Evolutionary conservation across 345 rosid genomes (phyloP), one percentile per base, ranked within the genome.

Genomic region (Isatis tinctoria): DNA sequence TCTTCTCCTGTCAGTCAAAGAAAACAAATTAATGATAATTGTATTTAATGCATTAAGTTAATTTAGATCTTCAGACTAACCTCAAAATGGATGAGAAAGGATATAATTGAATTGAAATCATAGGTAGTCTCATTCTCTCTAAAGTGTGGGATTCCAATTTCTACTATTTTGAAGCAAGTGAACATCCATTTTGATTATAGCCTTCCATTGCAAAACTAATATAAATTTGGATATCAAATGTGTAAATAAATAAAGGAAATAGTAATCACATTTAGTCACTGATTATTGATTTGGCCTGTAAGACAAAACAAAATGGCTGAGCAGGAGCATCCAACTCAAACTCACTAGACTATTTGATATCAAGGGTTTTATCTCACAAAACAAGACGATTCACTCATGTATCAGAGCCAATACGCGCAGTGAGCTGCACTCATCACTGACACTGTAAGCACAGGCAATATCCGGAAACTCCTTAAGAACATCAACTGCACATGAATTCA

Each of bases 1-100:
- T 45, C 41, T 45, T 59, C 43, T 45, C 47, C 8, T 36, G 36
- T 2, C 28, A 70, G 69, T 72, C 52, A 72, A 61, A 72, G 4
- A 11, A 33, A 36, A n/a, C n/a, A 47, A 41, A 9, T 27, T 28
- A 28, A 63, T 44, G 37, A 27, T 30, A 24, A 10, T 10, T 51
- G 5, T 51, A 24, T 51, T 51, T 24, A 10, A 49, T 22, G 7
- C 24, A 22, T 49, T 49, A 24, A 24, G 54, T 48, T 12, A 20
- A 20, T 49, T 8, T 10, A 11, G n/a, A 49, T 49, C 28, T 20
- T 20, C 6, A 49, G 56, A 49, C n/a, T 48, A 49, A 22, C 30
- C n/a, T 49, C 57, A 5, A 22, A 51, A 24, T 51, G 16, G 3
- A 51, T 22, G 57, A 51, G 57, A 49, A 49, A 51, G n/a, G 57